Evolutionary conservation across 768 basidiomycete genomes (phyloP).

Genomic region (Tephrocybe sp.): DNA sequence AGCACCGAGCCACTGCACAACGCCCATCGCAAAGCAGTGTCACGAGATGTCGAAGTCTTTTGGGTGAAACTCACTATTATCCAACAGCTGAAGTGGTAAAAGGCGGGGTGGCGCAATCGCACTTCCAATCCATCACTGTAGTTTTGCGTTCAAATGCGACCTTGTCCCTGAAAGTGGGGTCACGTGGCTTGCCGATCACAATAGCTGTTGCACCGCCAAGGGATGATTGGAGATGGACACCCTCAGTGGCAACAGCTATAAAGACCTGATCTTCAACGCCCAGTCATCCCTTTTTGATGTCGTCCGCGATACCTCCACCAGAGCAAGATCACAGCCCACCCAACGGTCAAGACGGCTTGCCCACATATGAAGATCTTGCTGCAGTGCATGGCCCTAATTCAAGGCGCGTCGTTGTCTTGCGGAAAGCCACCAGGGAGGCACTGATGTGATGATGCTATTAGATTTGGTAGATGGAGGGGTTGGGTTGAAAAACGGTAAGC

Average conservation of each 20-base stretch:
- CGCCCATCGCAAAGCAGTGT: too few relatives aligned
- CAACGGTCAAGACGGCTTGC: conserved; percentile 53
- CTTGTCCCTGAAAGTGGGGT: too few relatives aligned
- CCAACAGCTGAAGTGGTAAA: too few relatives aligned
- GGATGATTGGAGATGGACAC: neutral
- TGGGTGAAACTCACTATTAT: too few relatives aligned
- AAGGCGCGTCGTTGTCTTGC: conserved; percentile 41
- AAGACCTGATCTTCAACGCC: neutral
- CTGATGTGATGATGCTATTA: conserved; percentile 27
- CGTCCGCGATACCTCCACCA: conserved; percentile 23
- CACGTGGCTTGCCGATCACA: neutral
- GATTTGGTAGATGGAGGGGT: conserved; percentile 82
- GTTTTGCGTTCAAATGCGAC: too few relatives aligned
- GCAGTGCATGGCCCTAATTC: conserved; percentile 80
- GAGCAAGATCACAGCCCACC: conserved; percentile 43
- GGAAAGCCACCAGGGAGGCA: conserved; percentile 1
- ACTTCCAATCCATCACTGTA: too few relatives aligned
- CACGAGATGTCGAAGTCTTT: too few relatives aligned
- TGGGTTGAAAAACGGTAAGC: conserved; percentile 87
- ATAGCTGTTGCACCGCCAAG: conserved; percentile 4
- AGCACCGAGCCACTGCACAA: too few relatives aligned
- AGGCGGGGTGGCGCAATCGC: too few relatives aligned
- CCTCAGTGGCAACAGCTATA: neutral
- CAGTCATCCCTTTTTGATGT: conserved; percentile 16
- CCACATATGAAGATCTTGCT: conserved; percentile 81